A percentile compares a stretch with the other conserved stretches of the same genome.
Evolutionary conservation across 2,329 filamentous ascomycete genomes (phyloP).

Genomic region (Neofusicoccum umdonicola): DNA sequence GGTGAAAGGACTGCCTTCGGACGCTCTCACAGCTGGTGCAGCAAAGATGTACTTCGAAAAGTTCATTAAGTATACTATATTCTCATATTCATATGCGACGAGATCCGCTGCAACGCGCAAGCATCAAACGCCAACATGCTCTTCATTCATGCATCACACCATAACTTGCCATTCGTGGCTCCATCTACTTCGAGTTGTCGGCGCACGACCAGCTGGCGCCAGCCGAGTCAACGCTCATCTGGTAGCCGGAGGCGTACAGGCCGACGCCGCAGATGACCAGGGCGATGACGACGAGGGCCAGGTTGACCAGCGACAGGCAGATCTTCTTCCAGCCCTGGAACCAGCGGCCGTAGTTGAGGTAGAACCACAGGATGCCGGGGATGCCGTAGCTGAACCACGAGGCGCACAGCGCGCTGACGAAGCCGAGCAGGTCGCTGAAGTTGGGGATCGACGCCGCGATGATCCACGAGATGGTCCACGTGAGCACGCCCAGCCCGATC

Average conservation of each 20-base stretch:
- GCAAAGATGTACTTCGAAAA: too few species aligned
- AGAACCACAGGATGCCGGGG: constrained; percentile 39
- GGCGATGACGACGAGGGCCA: constrained; percentile 30
- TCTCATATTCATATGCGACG: neutral
- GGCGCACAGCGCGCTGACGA: constrained; percentile 62
- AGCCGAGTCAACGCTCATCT: neutral
- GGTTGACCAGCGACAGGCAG: constrained; percentile 28
- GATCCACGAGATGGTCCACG: constrained; percentile 67
- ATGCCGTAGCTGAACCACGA: constrained; percentile 63
- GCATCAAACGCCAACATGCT: neutral
- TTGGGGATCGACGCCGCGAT: constrained; percentile 70
- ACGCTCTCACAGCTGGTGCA: too few species aligned
- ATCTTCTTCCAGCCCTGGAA: constrained; percentile 33
- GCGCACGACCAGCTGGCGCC: constrained; percentile 15
- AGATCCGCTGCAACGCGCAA: neutral
- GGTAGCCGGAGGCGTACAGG: constrained; percentile 36
- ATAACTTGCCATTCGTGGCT: neutral
- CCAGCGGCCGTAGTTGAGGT: constrained; percentile 45
- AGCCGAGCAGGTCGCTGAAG: constrained; percentile 66
- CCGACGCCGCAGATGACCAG: constrained; percentile 37
- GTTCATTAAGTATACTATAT: neutral
- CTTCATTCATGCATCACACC: neutral
- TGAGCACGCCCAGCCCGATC: constrained; percentile 26
- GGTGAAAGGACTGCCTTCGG: too few species aligned
- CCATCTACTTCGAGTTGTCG: constrained; percentile 6